Evolutionary conservation across 2,329 filamentous ascomycete species (phyloP), one percentile per base, ranked within the genome.

Genomic region (Arthrobotrys musiformis): DNA sequence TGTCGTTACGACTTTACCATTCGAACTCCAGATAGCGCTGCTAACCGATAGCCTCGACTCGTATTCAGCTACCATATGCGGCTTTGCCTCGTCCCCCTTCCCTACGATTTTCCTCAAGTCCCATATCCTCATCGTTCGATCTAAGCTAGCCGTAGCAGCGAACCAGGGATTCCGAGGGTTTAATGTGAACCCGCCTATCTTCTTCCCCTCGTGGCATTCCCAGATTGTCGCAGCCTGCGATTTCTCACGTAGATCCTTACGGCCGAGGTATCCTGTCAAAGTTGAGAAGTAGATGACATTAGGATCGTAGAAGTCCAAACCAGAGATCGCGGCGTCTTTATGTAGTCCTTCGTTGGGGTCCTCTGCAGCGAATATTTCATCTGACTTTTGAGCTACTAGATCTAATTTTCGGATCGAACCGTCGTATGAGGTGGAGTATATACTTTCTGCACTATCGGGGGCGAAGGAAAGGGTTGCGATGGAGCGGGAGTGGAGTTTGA

Each of bases 121-220:
- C 95, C 95, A 99, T 1, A 99, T 87, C 81, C 94, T 94, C 81
- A 99, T 85, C 0, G 91, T 96, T 1, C 94, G 89, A 82, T 99
- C 95, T 0, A 99, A 86, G 0, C 93, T 79, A 28, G 94, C 95
- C 0, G 95, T 98, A 0, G 93, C 93, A 0, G 97, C 84, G 2
- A 97, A 88, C 81, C 98, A 92, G 0, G 93, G 90, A 1, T 93
- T 88, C 0, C 90, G 83, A 0, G 95, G 94, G 81, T 96, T 90
- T 1, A 97, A 84, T 0, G 91, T 92, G 83, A 98, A 98, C 0
- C 95, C 95, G 17, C 95, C 95, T 66, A 99, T 97, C 82, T 99
- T 99, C 83, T 97, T 94, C 64, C 33, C 33, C 13, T 96, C 93
- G 0, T 90, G 92, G 0, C 98, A 85, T 7, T 89, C 87, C 88